Percentiles rank a stretch among this genome's conserved stretches.
Conservation (phyloP, 768 basidiomycete genomes). For the Kwoniella botswanensis region DNA sequence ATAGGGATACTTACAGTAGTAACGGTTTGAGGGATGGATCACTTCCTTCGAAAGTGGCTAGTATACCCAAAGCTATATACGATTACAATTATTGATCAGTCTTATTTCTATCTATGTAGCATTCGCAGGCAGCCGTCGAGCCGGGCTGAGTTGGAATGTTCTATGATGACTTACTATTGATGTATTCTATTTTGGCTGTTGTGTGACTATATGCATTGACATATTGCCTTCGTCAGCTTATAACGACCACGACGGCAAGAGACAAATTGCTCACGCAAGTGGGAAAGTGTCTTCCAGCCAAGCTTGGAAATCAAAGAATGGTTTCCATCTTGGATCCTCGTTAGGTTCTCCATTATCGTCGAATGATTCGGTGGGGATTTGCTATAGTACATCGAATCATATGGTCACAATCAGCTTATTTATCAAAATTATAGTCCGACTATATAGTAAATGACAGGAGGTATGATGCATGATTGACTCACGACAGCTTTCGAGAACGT, state of each 20-base stretch:
- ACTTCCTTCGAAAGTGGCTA: slow-evolving; percentile 50
- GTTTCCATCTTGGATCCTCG: slow-evolving; percentile 57
- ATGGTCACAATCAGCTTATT: too few relatives aligned
- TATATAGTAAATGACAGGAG: background rate
- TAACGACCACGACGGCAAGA: too few relatives aligned
- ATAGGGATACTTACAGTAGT: slow-evolving; percentile 32
- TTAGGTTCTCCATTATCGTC: slow-evolving; percentile 56
- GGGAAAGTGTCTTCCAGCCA: slow-evolving; percentile 54
- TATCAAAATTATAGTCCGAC: background rate
- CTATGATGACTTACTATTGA: slow-evolving; percentile 42
- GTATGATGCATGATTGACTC: slow-evolving; percentile 16
- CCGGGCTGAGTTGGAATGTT: background rate
- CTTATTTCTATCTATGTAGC: background rate
- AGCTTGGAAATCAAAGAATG: slow-evolving; percentile 54
- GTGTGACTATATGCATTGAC: slow-evolving; percentile 26
- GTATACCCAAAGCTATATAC: slow-evolving; percentile 45
- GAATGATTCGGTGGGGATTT: slow-evolving; percentile 53
- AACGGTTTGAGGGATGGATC: slow-evolving; percentile 54
- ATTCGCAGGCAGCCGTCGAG: too few relatives aligned
- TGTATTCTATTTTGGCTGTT: slow-evolving; percentile 49
- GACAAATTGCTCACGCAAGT: slow-evolving; percentile 34
- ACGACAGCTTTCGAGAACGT: slow-evolving; percentile 47
- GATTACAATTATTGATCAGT: background rate
- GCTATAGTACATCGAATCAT: slow-evolving; percentile 22
- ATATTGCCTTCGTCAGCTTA: too few relatives aligned